These are phyloP conservation scores for Jatropha multifida DNA, from an alignment of 441 rosid genomes.

Conservation along the genomic window DNA sequence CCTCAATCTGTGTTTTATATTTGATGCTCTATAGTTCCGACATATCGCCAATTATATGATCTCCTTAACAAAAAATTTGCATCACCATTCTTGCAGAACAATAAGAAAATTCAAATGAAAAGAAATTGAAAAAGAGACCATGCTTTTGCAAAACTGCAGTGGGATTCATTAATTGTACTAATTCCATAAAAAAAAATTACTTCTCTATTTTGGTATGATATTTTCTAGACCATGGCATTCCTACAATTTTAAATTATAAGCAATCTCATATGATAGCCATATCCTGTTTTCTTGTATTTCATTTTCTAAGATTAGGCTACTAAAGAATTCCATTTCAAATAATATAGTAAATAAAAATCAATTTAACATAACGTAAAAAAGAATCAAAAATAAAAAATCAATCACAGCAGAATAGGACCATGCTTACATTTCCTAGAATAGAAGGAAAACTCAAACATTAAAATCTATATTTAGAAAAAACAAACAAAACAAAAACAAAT, in stretches of 20 bases:
- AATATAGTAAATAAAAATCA: not conserved
- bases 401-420: not conserved
- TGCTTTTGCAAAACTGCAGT: not conserved
- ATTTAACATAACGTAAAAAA: not conserved
- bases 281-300: not conserved
- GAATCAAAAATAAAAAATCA: not conserved
- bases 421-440: not conserved
- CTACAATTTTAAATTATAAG: not conserved
- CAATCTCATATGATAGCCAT: not conserved
- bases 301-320: not conserved
- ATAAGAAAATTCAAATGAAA: not conserved
- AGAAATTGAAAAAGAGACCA: no score
- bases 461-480: not conserved
- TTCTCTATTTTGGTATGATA: no score
- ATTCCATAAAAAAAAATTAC: not conserved
- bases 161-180: not conserved
- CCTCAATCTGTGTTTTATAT: not conserved
- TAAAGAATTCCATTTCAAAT: not conserved
- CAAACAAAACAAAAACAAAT: not conserved
- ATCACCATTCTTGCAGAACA: slow-evolving; percentile 5
- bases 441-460: not conserved
- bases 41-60: not conserved
- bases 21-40: not conserved
- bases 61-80: no score
- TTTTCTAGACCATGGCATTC: no score